Evolutionary conservation across 768 basidiomycete species (phyloP).

Genomic region (Boletus edulis): DNA sequence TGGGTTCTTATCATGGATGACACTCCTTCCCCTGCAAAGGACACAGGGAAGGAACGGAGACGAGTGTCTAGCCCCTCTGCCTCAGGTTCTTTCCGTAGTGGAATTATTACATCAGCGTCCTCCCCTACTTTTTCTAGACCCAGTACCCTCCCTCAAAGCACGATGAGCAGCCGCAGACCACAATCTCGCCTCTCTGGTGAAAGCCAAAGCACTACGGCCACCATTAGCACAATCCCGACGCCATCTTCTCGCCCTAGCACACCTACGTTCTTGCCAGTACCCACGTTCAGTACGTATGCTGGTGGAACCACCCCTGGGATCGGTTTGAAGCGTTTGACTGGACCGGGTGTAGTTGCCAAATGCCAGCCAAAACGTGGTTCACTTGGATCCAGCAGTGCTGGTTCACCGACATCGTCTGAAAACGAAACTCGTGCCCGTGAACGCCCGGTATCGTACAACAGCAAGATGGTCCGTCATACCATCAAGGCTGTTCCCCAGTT

Average conservation of each 20-base stretch:
- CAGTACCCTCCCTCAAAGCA: slow-evolving; percentile 43
- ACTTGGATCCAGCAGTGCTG: slow-evolving; percentile 44
- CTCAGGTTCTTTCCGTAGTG: slow-evolving; percentile 51
- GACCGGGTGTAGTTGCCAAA: slow-evolving; percentile 41
- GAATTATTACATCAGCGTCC: slow-evolving; percentile 44
- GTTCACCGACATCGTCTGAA: slow-evolving; percentile 31
- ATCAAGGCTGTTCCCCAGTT: slow-evolving; percentile 42
- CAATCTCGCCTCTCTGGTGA: slow-evolving; percentile 72
- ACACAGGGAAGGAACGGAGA: slow-evolving; percentile 52
- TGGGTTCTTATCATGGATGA: slow-evolving; percentile 93
- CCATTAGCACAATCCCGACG: slow-evolving; percentile 60
- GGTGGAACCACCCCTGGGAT: slow-evolving; percentile 34
- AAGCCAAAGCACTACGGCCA: slow-evolving; percentile 52
- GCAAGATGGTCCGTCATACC: slow-evolving; percentile 17
- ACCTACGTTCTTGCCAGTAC: slow-evolving; percentile 75
- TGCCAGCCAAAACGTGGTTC: slow-evolving; percentile 59
- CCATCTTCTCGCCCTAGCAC: slow-evolving; percentile 70
- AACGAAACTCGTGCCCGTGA: slow-evolving; percentile 25
- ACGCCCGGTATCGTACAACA: slow-evolving; percentile 27
- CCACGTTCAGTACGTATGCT: slow-evolving; percentile 50
- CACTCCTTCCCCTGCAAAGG: slow-evolving; percentile 66
- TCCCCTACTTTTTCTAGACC: slow-evolving; percentile 45
- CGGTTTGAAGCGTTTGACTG: slow-evolving; percentile 61
- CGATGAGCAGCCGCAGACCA: slow-evolving; percentile 55
- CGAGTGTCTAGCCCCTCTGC: slow-evolving; percentile 63